Percentiles rank a stretch among this genome's conserved stretches.
Conservation (phyloP, 257 asterid genomes). For the Jaltomata sinuosa region DNA sequence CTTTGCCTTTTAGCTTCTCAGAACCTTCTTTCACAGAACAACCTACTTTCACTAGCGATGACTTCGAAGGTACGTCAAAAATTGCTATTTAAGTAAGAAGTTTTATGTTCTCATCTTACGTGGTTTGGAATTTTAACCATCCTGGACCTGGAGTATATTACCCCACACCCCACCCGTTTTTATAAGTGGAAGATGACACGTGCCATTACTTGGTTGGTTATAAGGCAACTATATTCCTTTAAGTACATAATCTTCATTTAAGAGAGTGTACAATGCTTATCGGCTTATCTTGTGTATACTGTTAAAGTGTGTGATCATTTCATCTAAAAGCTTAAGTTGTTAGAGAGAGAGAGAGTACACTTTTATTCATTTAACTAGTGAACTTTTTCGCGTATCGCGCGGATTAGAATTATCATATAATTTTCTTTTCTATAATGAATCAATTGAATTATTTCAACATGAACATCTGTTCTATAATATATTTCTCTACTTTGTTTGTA, state of each 20-base stretch:
- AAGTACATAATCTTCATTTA: background rate
- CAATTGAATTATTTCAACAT: background rate
- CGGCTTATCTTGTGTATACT: background rate
- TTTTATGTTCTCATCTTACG: background rate
- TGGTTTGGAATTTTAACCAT: background rate
- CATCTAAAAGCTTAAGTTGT: background rate
- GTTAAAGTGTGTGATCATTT: background rate
- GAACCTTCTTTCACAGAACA: constrained; percentile 28
- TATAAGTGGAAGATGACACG: background rate
- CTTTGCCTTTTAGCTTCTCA: constrained; percentile 28
- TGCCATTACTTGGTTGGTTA: background rate
- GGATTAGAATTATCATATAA: background rate
- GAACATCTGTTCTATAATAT: background rate
- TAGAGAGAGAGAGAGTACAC: background rate
- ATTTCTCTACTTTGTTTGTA: background rate
- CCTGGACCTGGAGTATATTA: background rate
- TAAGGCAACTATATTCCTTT: background rate
- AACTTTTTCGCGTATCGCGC: background rate
- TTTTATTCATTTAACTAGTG: background rate
- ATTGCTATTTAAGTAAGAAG: background rate
- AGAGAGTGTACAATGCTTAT: background rate
- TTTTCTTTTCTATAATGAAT: background rate
- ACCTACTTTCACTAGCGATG: constrained; percentile 73
- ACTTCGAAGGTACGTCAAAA: constrained; percentile 65
- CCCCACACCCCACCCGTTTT: background rate